Base-by-base conservation (phyloP, 768 basidiomycete genomes). In the Pisolithus tinctorius region DNA sequence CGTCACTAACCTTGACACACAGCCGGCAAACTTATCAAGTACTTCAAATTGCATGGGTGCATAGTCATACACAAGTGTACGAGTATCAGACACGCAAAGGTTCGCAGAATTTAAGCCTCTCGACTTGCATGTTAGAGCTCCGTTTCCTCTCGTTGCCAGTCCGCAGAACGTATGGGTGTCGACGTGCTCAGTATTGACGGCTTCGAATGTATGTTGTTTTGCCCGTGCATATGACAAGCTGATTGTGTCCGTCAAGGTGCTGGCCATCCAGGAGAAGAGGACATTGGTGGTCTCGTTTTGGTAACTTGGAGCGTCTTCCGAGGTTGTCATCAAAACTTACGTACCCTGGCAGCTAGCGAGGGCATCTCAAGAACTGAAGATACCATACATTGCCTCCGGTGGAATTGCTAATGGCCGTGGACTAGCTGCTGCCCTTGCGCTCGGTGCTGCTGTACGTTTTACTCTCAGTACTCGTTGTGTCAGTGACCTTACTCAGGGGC, bases 201-300 rank as follows among this genome's bases (percentile, higher is more conserved):
- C 0, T 88, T 94, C 54, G 92, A 94, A 75, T 94, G 91, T 88
- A 53, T 40, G 79, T 50, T 49, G 20, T 49, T 26, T 27, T 54
- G 6, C 26, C 30, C 36, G 36, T 48, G 38, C 47, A 26, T 26
- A 13, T 44, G 4, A 17, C 11, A 37, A 45, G 23, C n/a, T 49
- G 48, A 40, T 46, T 47, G 41, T 54, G 55, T 25, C 23, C 56
- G 1, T 10, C 16, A 60, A 92, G 89, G 90, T 63, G 93, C 92
- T 30, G 93, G 93, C 25, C 92, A 93, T 67, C 92, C 92, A 16
- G 94, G 94, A 55, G 94, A 96, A 63, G 89, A 95, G 41, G 94
- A 96, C 62, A 87, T 96, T 23, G 88, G 89, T 3, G 88, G 87
- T 4, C 61, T 95, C 23, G 86, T 96, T 3, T 69, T 96, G 70